phyloP scores from a whole-genome alignment of 495 filamentous ascomycete genomes.

The Viridothelium virens region DNA sequence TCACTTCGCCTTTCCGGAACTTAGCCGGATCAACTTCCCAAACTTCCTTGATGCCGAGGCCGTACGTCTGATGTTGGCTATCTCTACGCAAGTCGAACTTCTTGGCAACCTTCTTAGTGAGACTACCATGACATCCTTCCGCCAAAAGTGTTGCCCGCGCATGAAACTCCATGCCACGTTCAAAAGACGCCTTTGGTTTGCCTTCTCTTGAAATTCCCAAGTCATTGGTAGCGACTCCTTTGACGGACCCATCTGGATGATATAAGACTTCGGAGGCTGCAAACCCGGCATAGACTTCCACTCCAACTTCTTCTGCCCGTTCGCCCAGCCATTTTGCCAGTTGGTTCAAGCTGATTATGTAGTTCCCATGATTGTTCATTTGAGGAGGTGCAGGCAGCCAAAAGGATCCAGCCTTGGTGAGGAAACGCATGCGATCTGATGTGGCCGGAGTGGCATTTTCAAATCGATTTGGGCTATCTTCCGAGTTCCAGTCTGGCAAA shows the following conservation, averaged over 20 bases:
- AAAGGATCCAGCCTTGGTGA: slow-evolving; percentile 73
- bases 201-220: slow-evolving; percentile 73
- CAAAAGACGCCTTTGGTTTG: slow-evolving; percentile 82
- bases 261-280: slow-evolving; percentile 92
- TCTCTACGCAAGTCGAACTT: slow-evolving; percentile 88
- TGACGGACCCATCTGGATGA: slow-evolving; percentile 73
- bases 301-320: slow-evolving; percentile 90
- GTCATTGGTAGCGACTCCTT: slow-evolving; percentile 95
- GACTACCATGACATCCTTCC: slow-evolving; percentile 92
- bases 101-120: slow-evolving; percentile 92
- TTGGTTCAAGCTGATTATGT: slow-evolving; percentile 91
- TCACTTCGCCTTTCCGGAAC: slow-evolving; percentile 75
- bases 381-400: slow-evolving; percentile 85
- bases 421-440: slow-evolving; percentile 82
- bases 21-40: slow-evolving; percentile 96
- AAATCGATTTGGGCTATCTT: slow-evolving; percentile 80
- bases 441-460: slow-evolving; percentile 73
- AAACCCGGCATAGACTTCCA: slow-evolving; percentile 96
- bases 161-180: slow-evolving; percentile 98
- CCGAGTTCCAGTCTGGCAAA: slow-evolving; percentile 84
- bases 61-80: slow-evolving; percentile 90
- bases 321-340: slow-evolving; percentile 92
- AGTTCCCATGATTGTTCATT: slow-evolving; percentile 98
- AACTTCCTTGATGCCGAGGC: slow-evolving; percentile 88
- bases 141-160: slow-evolving; percentile 87